A percentile compares a stretch with the other conserved stretches of the same genome.
Conservation (phyloP, 2,329 filamentous ascomycete genomes). For the Ascosphaera acerosa region DNA sequence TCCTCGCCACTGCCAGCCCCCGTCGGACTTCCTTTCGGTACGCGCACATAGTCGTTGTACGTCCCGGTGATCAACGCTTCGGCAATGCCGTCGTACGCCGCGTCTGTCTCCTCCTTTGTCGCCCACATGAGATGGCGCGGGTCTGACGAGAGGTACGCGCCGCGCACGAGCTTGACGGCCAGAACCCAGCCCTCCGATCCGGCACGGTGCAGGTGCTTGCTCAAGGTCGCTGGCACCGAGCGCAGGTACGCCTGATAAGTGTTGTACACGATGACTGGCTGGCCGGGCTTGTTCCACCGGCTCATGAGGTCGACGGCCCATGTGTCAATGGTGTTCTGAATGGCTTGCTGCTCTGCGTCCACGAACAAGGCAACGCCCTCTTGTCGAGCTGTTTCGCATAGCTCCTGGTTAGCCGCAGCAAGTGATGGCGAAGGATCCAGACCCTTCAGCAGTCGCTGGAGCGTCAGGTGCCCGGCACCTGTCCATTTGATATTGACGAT, state of each 20-base stretch:
- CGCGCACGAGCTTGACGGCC: slow-evolving; percentile 49
- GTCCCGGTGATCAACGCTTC: slow-evolving; percentile 36
- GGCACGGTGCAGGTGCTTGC: slow-evolving; percentile 34
- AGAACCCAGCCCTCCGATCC: slow-evolving; percentile 35
- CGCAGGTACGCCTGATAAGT: slow-evolving; percentile 59
- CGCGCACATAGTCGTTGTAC: slow-evolving; percentile 27
- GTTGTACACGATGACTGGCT: slow-evolving; percentile 37
- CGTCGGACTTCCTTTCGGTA: background rate
- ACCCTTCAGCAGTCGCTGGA: slow-evolving; percentile 38
- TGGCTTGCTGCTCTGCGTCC: slow-evolving; percentile 57
- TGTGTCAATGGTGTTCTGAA: slow-evolving; percentile 55
- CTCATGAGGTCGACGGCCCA: slow-evolving; percentile 55
- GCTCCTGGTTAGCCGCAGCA: slow-evolving; percentile 40
- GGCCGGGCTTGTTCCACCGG: slow-evolving; percentile 37
- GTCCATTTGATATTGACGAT: slow-evolving; percentile 53
- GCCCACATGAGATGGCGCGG: slow-evolving; percentile 43
- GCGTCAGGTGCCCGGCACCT: slow-evolving; percentile 52
- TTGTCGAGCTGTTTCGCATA: slow-evolving; percentile 45
- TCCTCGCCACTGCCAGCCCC: slow-evolving; percentile 4
- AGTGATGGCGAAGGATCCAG: slow-evolving; percentile 38
- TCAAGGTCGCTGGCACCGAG: slow-evolving; percentile 29
- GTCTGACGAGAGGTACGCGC: slow-evolving; percentile 45
- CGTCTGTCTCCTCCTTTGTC: slow-evolving; percentile 42
- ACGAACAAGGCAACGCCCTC: slow-evolving; percentile 51
- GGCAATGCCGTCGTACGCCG: slow-evolving; percentile 44